phyloP scores from a whole-genome alignment of 2,329 filamentous ascomycete species.

The Lachnellula willkommii region DNA sequence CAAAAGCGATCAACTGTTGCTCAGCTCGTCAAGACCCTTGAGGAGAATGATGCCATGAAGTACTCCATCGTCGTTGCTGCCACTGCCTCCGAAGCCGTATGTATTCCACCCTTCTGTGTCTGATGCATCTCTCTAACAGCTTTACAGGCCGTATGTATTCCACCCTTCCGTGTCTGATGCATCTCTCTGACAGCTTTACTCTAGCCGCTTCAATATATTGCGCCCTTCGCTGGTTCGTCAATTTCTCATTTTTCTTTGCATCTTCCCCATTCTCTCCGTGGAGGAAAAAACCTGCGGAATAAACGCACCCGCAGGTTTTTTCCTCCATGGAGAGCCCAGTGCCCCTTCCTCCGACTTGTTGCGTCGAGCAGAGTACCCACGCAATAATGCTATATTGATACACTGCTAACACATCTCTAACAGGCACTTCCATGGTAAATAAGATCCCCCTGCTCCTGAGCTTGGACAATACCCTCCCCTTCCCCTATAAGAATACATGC shows the following conservation, averaged over 20 bases:
- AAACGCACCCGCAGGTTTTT: too few relatives aligned
- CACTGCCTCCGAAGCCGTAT: conserved; percentile 86
- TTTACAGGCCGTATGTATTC: conserved; percentile 45
- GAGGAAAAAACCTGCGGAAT: too few relatives aligned
- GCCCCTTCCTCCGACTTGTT: neutral
- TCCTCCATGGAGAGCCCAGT: too few relatives aligned
- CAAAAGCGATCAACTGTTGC: conserved; percentile 99
- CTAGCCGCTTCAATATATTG: conserved; percentile 87
- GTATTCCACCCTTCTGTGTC: neutral
- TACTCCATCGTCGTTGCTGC: conserved; percentile 92
- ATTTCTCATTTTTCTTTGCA: neutral
- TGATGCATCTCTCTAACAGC: neutral
- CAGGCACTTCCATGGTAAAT: too few relatives aligned
- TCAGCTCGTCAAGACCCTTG: conserved; percentile 98
- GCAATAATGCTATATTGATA: neutral
- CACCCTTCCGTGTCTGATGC: neutral
- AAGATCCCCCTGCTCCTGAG: too few relatives aligned
- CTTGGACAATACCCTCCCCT: too few relatives aligned
- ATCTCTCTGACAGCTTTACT: neutral
- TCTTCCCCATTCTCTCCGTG: neutral
- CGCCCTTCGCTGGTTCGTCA: conserved; percentile 62
- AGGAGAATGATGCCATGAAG: conserved; percentile 99
- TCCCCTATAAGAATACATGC: too few relatives aligned
- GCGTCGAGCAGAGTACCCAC: neutral
- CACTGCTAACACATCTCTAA: too few relatives aligned